These are phyloP conservation scores for Fusarium sublunatum DNA, from an alignment of 2,329 filamentous ascomycete genomes.

Conservation along the genomic window DNA sequence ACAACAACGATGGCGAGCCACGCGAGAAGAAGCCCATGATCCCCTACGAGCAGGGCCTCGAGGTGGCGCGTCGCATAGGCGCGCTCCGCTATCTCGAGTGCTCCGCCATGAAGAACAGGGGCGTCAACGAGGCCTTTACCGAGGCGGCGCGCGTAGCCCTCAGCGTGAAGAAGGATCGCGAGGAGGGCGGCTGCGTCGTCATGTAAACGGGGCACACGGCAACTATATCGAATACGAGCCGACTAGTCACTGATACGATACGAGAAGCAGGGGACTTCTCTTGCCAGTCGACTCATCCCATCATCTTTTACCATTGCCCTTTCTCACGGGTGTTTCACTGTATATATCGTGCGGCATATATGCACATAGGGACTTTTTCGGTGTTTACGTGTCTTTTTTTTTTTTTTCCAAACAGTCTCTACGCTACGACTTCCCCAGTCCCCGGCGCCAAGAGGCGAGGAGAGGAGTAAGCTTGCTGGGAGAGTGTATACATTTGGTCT, in stretches of 20 bases:
- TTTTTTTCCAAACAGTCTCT: constrained; percentile 21
- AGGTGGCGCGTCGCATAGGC: constrained; percentile 90
- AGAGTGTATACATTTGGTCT: constrained; percentile 7
- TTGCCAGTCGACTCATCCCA: constrained; percentile 9
- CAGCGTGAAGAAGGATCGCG: constrained; percentile 73
- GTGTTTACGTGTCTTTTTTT: constrained; percentile 38
- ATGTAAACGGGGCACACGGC: constrained; percentile 60
- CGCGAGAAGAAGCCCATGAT: constrained; percentile 79
- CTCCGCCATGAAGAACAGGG: constrained; percentile 97
- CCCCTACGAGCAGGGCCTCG: constrained; percentile 89
- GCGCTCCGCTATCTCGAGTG: constrained; percentile 97
- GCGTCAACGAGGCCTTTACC: constrained; percentile 98
- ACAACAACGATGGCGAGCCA: constrained; percentile 58
- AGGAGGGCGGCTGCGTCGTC: constrained; percentile 69
- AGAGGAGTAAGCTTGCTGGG: constrained; percentile 29
- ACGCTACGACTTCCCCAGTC: constrained; percentile 10
- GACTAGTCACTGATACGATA: constrained; percentile 7
- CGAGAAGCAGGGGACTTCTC: constrained; percentile 16
- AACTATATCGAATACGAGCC: constrained; percentile 35
- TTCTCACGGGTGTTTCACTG: constrained; percentile 32
- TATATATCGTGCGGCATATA: constrained; percentile 46
- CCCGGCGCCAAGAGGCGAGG: constrained; percentile 1
- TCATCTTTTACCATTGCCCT: constrained; percentile 2
- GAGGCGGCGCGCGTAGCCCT: constrained; percentile 96
- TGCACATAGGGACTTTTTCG: constrained; percentile 44